These are phyloP conservation scores for Trichocladium uniseriatum DNA, from an alignment of 495 filamentous ascomycete species.

Conservation along the genomic window DNA sequence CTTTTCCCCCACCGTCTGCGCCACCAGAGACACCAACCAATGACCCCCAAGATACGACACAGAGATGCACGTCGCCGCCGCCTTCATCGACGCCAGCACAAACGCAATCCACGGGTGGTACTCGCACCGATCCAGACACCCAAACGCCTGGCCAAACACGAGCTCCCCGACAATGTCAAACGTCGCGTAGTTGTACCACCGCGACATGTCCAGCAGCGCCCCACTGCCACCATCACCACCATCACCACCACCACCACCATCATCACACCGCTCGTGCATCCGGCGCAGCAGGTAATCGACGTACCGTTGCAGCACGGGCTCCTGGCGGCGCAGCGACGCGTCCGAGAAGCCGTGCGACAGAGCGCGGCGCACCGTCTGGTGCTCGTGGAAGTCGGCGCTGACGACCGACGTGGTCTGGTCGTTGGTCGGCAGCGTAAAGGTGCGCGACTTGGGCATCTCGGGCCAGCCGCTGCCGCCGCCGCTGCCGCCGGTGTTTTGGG, in stretches of 20 bases:
- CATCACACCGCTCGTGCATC: constrained; percentile 15
- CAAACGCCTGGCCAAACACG: constrained; percentile 45
- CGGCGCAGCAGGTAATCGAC: constrained; percentile 33
- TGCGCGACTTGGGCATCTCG: constrained; percentile 31
- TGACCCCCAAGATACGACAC: constrained; percentile 14
- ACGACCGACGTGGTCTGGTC: constrained; percentile 4
- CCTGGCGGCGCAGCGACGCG: constrained; percentile 30
- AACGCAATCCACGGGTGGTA: constrained; percentile 30
- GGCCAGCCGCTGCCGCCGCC: neutral
- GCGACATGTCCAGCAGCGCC: constrained; percentile 24
- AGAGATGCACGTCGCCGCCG: constrained; percentile 20
- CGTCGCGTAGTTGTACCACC: constrained; percentile 47
- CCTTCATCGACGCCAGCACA: constrained; percentile 22
- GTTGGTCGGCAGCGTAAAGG: constrained; percentile 7
- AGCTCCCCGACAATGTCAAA: constrained; percentile 53
- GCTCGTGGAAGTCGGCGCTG: constrained; percentile 24
- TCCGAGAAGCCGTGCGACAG: constrained; percentile 44
- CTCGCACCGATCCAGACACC: constrained; percentile 29
- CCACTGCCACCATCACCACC: too few relatives aligned
- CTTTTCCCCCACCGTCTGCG: constrained; percentile 1
- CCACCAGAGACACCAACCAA: constrained; percentile 5
- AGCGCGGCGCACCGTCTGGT: constrained; percentile 34
- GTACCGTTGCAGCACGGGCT: constrained; percentile 29
- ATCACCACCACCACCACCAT: too few relatives aligned
- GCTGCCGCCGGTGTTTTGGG: neutral